phyloP scores from a whole-genome alignment of 225 moss, liverwort and hornwort genomes.

The Neckera pumila region DNA sequence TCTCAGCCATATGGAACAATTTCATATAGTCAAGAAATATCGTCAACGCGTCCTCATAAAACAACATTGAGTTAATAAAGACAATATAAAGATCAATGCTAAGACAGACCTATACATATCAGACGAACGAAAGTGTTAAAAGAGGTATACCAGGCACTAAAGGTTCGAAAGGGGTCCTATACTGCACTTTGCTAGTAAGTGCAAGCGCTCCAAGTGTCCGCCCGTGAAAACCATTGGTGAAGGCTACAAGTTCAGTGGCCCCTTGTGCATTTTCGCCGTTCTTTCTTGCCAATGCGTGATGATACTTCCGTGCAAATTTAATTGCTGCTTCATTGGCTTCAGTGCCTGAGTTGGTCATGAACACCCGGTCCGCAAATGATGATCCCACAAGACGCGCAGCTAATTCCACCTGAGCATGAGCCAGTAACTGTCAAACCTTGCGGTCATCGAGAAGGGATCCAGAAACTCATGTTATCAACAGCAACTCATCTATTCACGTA shows the following conservation, averaged over 20 bases:
- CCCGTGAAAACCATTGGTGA: constrained; percentile 73
- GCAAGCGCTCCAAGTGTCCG: constrained; percentile 73
- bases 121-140: neutral
- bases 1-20: neutral
- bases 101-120: neutral
- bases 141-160: constrained; percentile 44
- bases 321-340: constrained; percentile 95
- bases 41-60: neutral
- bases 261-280: constrained; percentile 16
- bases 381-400: constrained; percentile 68
- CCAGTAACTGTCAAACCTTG: constrained; percentile 7
- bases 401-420: constrained; percentile 51
- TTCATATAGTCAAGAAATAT: neutral
- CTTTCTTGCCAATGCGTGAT: constrained; percentile 31
- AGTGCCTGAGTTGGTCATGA: constrained; percentile 79
- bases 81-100: neutral
- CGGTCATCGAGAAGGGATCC: neutral
- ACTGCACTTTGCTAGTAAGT: constrained; percentile 84
- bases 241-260: constrained; percentile 66
- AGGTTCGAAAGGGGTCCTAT: constrained; percentile 81
- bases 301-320: constrained; percentile 86
- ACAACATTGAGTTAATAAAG: neutral
- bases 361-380: constrained; percentile 80
- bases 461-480: neutral
- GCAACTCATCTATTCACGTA: neutral